These are phyloP conservation scores for Fusarium bactridioides DNA, from an alignment of 2,329 filamentous ascomycete species.

Conservation along the genomic window DNA sequence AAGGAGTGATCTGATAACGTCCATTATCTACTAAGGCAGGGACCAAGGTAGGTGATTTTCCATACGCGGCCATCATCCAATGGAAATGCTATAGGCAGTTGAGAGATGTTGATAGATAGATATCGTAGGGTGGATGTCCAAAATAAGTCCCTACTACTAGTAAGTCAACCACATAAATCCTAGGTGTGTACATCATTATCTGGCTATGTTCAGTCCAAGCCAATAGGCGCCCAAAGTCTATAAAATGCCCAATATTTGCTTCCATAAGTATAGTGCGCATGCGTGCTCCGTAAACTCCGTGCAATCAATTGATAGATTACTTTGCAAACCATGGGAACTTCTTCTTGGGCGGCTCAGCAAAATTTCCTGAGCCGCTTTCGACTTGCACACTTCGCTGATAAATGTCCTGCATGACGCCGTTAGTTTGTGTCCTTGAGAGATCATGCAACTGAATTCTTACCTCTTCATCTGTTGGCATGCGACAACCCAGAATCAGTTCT, in stretches of 20 bases:
- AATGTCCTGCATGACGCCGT: constrained; percentile 60
- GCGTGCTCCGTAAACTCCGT: constrained; percentile 41
- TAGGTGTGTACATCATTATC: constrained; percentile 1
- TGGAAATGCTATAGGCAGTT: neutral
- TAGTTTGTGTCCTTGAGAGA: constrained; percentile 17
- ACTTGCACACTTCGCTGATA: constrained; percentile 69
- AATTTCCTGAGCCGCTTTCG: constrained; percentile 58
- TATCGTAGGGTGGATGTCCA: constrained; percentile 16
- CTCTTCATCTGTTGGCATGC: constrained; percentile 86
- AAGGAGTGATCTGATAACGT: neutral
- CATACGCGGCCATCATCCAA: neutral
- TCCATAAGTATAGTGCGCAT: constrained; percentile 6
- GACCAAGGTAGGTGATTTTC: neutral
- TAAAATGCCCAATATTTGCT: constrained; percentile 29
- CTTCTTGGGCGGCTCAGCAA: constrained; percentile 63
- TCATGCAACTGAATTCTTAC: constrained; percentile 60
- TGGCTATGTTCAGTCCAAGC: constrained; percentile 15
- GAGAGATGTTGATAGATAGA: neutral
- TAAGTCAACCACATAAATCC: constrained; percentile 10
- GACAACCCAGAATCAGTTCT: constrained; percentile 81
- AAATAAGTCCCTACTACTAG: neutral
- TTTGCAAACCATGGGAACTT: constrained; percentile 73
- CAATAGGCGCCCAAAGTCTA: constrained; percentile 28
- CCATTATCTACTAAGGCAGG: neutral
- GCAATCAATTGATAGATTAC: constrained; percentile 39